Evolutionary conservation across 768 basidiomycete genomes (phyloP), one percentile per base, ranked within the genome.

Genomic region (Psilocybe tampanensis): DNA sequence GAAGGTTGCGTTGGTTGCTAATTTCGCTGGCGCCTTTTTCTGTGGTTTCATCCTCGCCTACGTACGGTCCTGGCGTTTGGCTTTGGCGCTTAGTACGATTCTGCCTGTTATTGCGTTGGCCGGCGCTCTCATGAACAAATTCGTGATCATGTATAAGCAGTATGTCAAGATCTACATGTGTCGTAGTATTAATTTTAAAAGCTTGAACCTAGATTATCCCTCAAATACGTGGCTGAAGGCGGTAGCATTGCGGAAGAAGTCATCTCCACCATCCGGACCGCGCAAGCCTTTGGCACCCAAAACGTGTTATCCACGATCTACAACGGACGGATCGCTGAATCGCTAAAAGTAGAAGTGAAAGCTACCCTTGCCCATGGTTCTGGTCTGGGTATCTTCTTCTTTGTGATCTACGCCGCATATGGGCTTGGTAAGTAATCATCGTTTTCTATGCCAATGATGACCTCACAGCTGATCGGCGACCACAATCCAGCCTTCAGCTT

Each of bases 241-340:
- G 94, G 94, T 22, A 87, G 83, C 9, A 68, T 97, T 12, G 95
- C 94, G 0, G 95, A 98, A 72, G 95, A 97, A 71, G 94, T 94
- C 62, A 90, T 98, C 54, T 89, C 92, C 0, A 90, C 90, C 39
- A 76, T 98, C 55, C 86, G 95, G 15, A 95, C 93, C 1, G 86
- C 92, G 2, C 92, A 96, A 56, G 95, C 95, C 0, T 98, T 98
- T 63, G 93, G 93, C 41, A 89, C 86, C 0, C 91, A 94, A 71
- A 73, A 68, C 2, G 78, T 78, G 24, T 76, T 98, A 41, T 65
- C 84, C 1, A 61, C 62, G 2, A 71, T 92, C 17, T 98, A 96
- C 68, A 82, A 92, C 64, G 61, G 43, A 1, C 80, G 83, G 54
- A 81, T 94, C 60, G 70, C 76, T 21, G 64, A 76, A 55, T 83